Conservation (phyloP, 2,329 filamentous ascomycete genomes). For the Zalaria sp. region DNA sequence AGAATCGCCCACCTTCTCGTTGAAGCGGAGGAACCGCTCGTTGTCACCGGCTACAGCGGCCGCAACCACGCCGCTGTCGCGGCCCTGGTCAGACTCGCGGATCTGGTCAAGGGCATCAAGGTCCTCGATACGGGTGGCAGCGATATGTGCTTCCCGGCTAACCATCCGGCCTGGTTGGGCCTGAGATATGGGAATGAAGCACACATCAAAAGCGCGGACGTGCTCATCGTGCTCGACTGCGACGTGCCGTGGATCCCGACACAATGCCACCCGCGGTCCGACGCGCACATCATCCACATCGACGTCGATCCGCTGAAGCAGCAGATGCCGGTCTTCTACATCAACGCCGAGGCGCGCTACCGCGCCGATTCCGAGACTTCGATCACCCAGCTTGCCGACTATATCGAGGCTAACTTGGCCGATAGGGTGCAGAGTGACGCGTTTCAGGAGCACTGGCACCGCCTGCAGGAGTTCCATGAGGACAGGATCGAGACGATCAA, state of each 20-base stretch:
- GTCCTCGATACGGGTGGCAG: conserved; percentile 66
- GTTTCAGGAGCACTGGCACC: conserved; percentile 35
- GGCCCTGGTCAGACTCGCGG: conserved; percentile 51
- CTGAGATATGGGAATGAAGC: conserved; percentile 62
- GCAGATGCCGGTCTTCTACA: conserved; percentile 45
- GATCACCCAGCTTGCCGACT: conserved; percentile 53
- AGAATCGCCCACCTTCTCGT: conserved; percentile 50
- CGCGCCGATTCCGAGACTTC: conserved; percentile 39
- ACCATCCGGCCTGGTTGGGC: conserved; percentile 47
- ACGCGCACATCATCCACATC: conserved; percentile 48
- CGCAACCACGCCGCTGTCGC: conserved; percentile 50
- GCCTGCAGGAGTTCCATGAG: conserved; percentile 43
- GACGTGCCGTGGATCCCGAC: conserved; percentile 93
- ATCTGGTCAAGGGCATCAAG: conserved; percentile 52
- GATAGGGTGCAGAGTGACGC: conserved; percentile 25
- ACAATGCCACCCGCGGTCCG: conserved; percentile 42
- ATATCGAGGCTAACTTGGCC: conserved; percentile 38
- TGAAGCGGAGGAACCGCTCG: conserved; percentile 48
- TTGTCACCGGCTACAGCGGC: conserved; percentile 59
- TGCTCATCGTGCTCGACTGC: conserved; percentile 74
- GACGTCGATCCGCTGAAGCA: conserved; percentile 55
- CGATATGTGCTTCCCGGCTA: conserved; percentile 67
- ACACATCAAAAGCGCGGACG: conserved; percentile 60
- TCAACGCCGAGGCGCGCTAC: conserved; percentile 37
- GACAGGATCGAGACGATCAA: conserved; percentile 47